Evolutionary conservation across 148 eudicot genomes (phyloP).

Genomic region (Talinum fruticosum): DNA sequence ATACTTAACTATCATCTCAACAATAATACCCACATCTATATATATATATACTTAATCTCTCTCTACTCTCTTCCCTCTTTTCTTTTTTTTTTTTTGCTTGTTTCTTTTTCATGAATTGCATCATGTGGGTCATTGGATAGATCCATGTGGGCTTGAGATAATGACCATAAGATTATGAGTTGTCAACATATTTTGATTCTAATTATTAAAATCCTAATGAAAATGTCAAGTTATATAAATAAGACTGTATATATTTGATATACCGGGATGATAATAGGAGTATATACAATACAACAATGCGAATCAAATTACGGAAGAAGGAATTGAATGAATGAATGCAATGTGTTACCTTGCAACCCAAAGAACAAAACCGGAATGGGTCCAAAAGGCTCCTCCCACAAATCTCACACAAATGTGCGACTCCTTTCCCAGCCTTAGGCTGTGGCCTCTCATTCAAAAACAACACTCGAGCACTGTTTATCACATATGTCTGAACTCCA

Average conservation of each 20-base stretch:
- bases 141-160: slow-evolving; percentile 37
- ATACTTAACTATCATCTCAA: neutral
- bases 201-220: too few relatives aligned
- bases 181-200: slow-evolving; percentile 8
- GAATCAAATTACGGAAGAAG: neutral
- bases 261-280: neutral
- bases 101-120: slow-evolving; percentile 8
- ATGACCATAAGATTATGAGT: slow-evolving; percentile 25
- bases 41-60: slow-evolving; percentile 1
- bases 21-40: slow-evolving; percentile 7
- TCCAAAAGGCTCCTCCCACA: slow-evolving; percentile 86
- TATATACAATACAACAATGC: neutral
- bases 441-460: slow-evolving; percentile 91
- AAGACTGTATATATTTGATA: neutral
- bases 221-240: neutral
- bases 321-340: neutral
- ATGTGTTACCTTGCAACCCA: slow-evolving; percentile 82
- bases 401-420: slow-evolving; percentile 81
- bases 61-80: neutral
- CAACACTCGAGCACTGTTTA: slow-evolving; percentile 89
- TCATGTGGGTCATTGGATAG: slow-evolving; percentile 36
- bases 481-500: slow-evolving; percentile 89
- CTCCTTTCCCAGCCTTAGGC: slow-evolving; percentile 69
- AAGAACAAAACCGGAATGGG: slow-evolving; percentile 83
- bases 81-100: neutral